phyloP scores from a whole-genome alignment of 2,329 filamentous ascomycete species.

The Penicillium concentricum region DNA sequence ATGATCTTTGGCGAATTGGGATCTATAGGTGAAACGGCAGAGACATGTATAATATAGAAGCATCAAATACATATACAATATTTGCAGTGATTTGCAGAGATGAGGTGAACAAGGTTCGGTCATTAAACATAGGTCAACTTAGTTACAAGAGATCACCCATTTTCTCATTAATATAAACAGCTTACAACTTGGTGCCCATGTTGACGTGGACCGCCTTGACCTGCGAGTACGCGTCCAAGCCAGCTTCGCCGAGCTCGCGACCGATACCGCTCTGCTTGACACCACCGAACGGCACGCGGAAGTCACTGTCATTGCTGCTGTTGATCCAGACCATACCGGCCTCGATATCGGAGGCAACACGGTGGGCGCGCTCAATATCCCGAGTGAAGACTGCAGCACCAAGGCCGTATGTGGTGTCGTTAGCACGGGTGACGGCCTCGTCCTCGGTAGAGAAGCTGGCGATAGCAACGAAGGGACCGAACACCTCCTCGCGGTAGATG shows the following conservation, averaged over 20 bases:
- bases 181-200: conserved; percentile 42
- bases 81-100: not conserved
- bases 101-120: not conserved
- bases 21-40: not conserved
- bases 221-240: conserved; percentile 61
- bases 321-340: conserved; percentile 72
- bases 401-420: conserved; percentile 50
- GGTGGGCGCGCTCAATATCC: conserved; percentile 63
- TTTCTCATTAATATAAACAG: not conserved
- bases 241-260: conserved; percentile 60
- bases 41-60: not conserved
- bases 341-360: conserved; percentile 57
- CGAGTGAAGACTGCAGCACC: conserved; percentile 42
- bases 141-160: conserved; percentile 10
- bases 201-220: conserved; percentile 54
- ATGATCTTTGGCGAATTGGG: not conserved
- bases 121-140: conserved; percentile 18
- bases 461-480: conserved; percentile 62
- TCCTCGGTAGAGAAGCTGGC: conserved; percentile 59
- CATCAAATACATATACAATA: not conserved
- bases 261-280: conserved; percentile 65
- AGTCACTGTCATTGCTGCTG: conserved; percentile 51
- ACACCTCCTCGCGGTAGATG: conserved; percentile 63
- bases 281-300: conserved; percentile 59
- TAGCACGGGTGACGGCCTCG: conserved; percentile 57